Evolutionary conservation across 371 early-diverging fungal genomes (phyloP).

Genomic region (Lichtheimia hyalospora): DNA sequence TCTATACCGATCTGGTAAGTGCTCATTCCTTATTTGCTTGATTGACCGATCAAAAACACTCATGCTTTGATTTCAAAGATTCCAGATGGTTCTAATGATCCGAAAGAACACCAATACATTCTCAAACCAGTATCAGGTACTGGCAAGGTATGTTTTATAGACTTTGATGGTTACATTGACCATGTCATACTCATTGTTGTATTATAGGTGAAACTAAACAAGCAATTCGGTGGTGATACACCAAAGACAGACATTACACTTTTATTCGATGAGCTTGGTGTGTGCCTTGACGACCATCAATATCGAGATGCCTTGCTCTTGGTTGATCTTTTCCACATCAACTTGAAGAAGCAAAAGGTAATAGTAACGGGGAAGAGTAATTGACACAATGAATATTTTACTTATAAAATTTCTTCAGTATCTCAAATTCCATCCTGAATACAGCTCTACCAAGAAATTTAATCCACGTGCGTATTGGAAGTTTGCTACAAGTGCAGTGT

Average conservation of each 20-base stretch:
- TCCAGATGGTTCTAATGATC: constrained; percentile 21
- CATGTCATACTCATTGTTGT: not conserved
- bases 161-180: too few species aligned
- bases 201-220: constrained; percentile 53
- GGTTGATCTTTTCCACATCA: constrained; percentile 69
- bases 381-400: too few species aligned
- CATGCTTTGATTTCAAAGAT: constrained; percentile 25
- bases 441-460: constrained; percentile 58
- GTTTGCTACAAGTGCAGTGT: constrained; percentile 76
- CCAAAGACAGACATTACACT: constrained; percentile 58
- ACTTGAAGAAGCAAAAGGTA: constrained; percentile 71
- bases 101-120: constrained; percentile 61
- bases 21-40: too few species aligned
- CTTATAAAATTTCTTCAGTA: constrained; percentile 44
- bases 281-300: constrained; percentile 78
- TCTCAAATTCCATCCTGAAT: constrained; percentile 70
- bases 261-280: constrained; percentile 79
- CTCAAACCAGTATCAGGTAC: constrained; percentile 83
- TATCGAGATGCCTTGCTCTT: constrained; percentile 69
- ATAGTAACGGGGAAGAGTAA: not conserved
- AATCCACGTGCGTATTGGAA: constrained; percentile 75
- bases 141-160: constrained; percentile 65
- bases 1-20: constrained; percentile 30
- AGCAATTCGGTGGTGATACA: constrained; percentile 42
- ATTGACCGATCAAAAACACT: too few species aligned